A percentile compares a stretch with the other conserved stretches of the same genome.
These are phyloP conservation scores for Coemansia sp. DNA, from an alignment of 192 early-diverging fungal genomes.

Conservation along the genomic window DNA sequence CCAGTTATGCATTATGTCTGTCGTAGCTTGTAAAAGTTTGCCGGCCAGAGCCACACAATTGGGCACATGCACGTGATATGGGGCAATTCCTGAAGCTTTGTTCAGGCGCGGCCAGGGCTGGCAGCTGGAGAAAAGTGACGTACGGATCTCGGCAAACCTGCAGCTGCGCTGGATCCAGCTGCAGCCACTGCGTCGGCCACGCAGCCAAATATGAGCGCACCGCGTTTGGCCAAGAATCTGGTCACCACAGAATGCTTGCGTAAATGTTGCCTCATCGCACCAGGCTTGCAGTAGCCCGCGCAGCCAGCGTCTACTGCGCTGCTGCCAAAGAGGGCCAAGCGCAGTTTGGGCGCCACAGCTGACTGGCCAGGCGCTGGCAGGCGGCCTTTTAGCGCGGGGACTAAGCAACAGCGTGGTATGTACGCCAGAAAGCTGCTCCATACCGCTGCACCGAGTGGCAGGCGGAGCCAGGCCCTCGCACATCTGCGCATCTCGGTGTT, in stretches of 20 bases:
- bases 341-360: not conserved
- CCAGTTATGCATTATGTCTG: not conserved
- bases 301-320: not conserved
- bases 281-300: not conserved
- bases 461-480: not conserved
- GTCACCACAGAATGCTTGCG: too few species aligned
- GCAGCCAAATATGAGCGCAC: not conserved
- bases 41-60: slow-evolving; percentile 2
- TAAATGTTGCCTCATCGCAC: too few species aligned
- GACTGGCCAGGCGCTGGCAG: not conserved
- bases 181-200: not conserved
- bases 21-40: not conserved
- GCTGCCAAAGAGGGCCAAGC: not conserved
- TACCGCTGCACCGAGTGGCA: not conserved
- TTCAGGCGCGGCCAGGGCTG: not conserved
- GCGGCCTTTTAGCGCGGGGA: not conserved
- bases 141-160: not conserved
- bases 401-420: not conserved
- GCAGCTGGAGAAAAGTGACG: not conserved
- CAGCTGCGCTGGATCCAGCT: not conserved
- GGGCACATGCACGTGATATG: slow-evolving; percentile 1
- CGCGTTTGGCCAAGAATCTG: not conserved
- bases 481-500: not conserved
- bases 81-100: not conserved
- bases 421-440: not conserved